Evolutionary conservation across 1,284 basidiomycete genomes (phyloP).

Genomic region (Trichosporon inkin): DNA sequence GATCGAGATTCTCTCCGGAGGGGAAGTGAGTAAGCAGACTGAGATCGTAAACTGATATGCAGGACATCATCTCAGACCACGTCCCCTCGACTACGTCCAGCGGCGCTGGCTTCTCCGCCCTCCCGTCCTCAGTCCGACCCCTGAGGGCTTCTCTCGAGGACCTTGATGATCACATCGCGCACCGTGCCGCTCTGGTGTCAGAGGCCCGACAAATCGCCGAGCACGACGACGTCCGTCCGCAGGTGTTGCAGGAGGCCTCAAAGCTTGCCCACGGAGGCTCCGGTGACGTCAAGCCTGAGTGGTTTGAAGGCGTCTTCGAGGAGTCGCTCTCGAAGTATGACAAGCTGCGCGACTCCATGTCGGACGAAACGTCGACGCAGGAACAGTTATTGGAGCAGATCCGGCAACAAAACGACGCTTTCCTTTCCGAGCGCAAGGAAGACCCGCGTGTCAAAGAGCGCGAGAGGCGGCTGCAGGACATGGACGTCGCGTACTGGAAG

Average conservation of each 20-base stretch:
- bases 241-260: constrained; percentile 65
- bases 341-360: constrained; percentile 63
- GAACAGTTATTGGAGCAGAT: constrained; percentile 63
- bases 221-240: constrained; percentile 69
- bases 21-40: constrained; percentile 58
- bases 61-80: constrained; percentile 65
- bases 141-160: constrained; percentile 74
- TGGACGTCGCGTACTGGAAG: constrained; percentile 82
- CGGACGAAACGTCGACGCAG: constrained; percentile 61
- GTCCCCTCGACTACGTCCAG: constrained; percentile 37
- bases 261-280: constrained; percentile 55
- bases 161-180: constrained; percentile 67
- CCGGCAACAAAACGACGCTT: constrained; percentile 67
- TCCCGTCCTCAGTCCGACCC: constrained; percentile 57
- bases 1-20: constrained; percentile 65
- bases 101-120: constrained; percentile 26
- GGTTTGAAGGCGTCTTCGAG: constrained; percentile 79
- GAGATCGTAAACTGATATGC: background rate
- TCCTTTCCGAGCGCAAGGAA: constrained; percentile 71
- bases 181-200: constrained; percentile 61
- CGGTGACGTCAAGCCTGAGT: constrained; percentile 70
- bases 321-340: constrained; percentile 77
- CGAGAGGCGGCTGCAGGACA: constrained; percentile 78
- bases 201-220: constrained; percentile 64
- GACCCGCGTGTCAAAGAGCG: constrained; percentile 74